phyloP scores from a whole-genome alignment of 1,139 yeast genomes.

The Saccharomyces hybrid region DNA sequence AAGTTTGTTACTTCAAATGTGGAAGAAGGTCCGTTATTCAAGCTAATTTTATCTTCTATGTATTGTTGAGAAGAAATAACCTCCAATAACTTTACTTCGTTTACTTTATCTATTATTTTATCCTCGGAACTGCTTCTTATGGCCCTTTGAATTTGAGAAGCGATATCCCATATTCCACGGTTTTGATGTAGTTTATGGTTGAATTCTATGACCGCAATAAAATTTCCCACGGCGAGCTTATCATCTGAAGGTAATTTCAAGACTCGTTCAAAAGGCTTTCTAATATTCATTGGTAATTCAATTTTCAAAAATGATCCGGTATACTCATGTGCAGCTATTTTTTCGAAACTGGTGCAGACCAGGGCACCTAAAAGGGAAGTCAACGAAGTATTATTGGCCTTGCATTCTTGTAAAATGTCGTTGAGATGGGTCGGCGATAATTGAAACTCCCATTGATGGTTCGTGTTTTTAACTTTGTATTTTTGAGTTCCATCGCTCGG shows the following conservation, averaged over 20 bases:
- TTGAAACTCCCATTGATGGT: conserved; percentile 13
- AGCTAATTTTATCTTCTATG: conserved; percentile 14
- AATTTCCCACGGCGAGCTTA: conserved; percentile 19
- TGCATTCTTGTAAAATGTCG: conserved; percentile 15
- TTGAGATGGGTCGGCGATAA: conserved; percentile 12
- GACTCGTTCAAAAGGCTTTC: conserved; percentile 12
- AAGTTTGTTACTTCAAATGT: conserved; percentile 30
- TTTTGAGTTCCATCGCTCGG: neutral
- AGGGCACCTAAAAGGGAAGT: conserved; percentile 21
- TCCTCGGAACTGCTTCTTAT: conserved; percentile 8
- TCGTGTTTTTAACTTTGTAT: conserved; percentile 18
- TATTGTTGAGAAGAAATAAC: conserved; percentile 16
- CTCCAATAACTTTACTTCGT: conserved; percentile 23
- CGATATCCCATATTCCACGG: conserved; percentile 17
- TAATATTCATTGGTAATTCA: conserved; percentile 25
- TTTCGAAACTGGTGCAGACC: conserved; percentile 11
- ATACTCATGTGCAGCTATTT: conserved; percentile 3
- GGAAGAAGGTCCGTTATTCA: conserved; percentile 15
- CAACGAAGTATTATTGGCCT: conserved; percentile 17
- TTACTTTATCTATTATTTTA: conserved; percentile 13
- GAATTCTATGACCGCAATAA: conserved; percentile 16
- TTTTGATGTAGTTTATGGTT: conserved; percentile 5
- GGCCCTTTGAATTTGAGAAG: conserved; percentile 9
- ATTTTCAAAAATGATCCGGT: conserved; percentile 18
- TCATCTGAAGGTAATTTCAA: conserved; percentile 8